Base-by-base conservation (phyloP, 208 protist genomes). In the Wallacemonas sp. region DNA sequence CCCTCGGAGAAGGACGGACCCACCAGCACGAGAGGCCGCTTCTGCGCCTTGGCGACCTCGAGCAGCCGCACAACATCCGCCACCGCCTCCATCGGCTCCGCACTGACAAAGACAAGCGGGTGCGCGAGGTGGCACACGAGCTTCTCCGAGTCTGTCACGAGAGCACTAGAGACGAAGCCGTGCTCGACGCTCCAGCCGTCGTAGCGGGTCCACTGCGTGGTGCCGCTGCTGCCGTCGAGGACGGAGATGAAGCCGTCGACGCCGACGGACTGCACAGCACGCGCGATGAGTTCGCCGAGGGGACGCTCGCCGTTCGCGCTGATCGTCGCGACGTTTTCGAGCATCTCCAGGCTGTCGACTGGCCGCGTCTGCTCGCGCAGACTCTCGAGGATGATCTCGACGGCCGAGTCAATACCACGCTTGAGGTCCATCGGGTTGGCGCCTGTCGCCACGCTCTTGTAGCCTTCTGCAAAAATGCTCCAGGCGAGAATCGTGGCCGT, bases 351-450 rank as follows among this genome's bases (percentile, higher is more conserved):
- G 68, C 99, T 98, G 73, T 98, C 96, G 44, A 99, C 98, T 24
- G 85, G 78, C 39, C 98, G 96, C 54, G 98, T 97, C 56, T 98
- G 79, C 60, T 80, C 72, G 65, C 92, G 88, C 24, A 99, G 82
- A 70, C 95, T 81, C 19, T 92, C 69, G 23, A 98, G 74, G 32
- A 99, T 76, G 36, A 78, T 56, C 12, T 85, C 75, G 1, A 99
- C 97, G 21, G 99, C 98, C 14, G 85, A 54, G 78, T 99, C 96
- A 66, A 99, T 99, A 74, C 99, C 99, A 34, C 98, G 83, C 72
- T 98, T 98, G 29, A 99, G 78, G 78, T 99, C 99, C 88, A 99
- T 99, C 56, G 99, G 99, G 83, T 99, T 99, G 52, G 99, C 97
- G 26, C 99, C 99, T 4, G 99, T 98, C 8, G 98, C 90, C 41